Evolutionary conservation across 2,329 filamentous ascomycete genomes (phyloP), one percentile per base, ranked within the genome.

Genomic region (Amylocarpus encephaloides): DNA sequence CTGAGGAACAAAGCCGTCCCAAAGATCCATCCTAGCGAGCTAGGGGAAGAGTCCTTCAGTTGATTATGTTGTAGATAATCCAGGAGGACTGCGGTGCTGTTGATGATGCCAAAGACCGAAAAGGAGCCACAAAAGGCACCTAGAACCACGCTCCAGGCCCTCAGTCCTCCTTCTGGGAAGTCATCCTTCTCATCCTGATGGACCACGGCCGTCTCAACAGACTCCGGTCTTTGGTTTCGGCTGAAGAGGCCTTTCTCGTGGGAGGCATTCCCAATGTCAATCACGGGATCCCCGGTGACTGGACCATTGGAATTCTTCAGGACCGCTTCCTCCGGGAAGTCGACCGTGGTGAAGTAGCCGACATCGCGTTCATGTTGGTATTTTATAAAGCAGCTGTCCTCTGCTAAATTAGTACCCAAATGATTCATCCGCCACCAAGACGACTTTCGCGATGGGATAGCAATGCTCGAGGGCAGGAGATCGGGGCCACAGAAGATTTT

Each of bases 161-260:
- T 68, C 12, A 74, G 64, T 10, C 83, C 84, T 12, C 83, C 83
- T 70, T 87, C 83, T 0, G 84, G 83, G 57, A 85, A 87, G 13
- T 64, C 59, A 48, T 64, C 61, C 33, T 62, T 60, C 2, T 65
- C 57, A 12, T 58, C 62, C 3, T 50, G 41, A 3, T 38, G 43
- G 4, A 29, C 46, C 35, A 57, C 15, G n/a, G 52, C 55, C 10
- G 51, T 46, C 7, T 48, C 39, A 33, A 54, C 56, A 22, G 54
- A 54, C 10, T 55, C 53, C n/a, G 39, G 43, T 13, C 19, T 33
- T 32, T 46, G 16, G 15, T 42, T 51, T 30, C 47, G n/a, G 16
- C 40, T 40, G 13, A 48, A 26, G 19, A 56, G n/a, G 1, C 53
- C 53, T 18, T 53, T 59, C 43, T 51, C 57, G 16, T 30, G 42